Conservation (phyloP, 345 rosid species). For the Melaleuca quinquenervia region DNA sequence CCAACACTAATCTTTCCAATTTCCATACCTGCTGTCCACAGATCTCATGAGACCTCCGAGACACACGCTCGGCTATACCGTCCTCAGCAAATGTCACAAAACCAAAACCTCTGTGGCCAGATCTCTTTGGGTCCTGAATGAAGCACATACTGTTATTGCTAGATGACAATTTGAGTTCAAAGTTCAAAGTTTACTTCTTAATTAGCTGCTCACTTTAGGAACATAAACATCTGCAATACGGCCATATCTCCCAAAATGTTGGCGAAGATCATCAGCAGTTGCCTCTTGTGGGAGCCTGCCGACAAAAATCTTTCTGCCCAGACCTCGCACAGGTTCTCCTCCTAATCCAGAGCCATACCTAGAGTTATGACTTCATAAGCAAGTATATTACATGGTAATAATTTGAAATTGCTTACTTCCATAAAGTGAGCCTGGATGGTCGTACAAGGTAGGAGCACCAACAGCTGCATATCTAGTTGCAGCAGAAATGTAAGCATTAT, state of each 20-base stretch:
- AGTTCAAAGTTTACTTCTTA: neutral
- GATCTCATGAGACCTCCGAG: constrained; percentile 86
- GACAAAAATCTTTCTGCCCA: constrained; percentile 88
- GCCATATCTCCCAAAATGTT: constrained; percentile 89
- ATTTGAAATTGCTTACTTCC: constrained; percentile 48
- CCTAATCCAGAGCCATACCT: constrained; percentile 5
- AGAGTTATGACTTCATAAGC: neutral
- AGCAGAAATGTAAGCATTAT: constrained; percentile 92
- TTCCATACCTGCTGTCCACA: constrained; percentile 88
- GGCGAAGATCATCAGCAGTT: constrained; percentile 68
- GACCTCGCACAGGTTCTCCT: constrained; percentile 54
- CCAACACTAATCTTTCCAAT: neutral
- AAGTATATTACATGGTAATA: neutral
- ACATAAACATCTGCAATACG: constrained; percentile 80
- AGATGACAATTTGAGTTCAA: neutral
- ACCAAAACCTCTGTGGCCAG: constrained; percentile 96
- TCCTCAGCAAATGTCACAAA: constrained; percentile 93
- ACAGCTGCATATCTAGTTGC: constrained; percentile 93
- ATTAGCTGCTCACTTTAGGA: constrained; percentile 33
- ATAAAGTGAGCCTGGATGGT: constrained; percentile 61
- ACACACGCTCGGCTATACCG: constrained; percentile 89
- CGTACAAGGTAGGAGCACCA: constrained; percentile 93
- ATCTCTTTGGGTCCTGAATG: constrained; percentile 81
- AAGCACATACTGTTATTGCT: neutral
- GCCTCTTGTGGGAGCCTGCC: constrained; percentile 99